Base-by-base conservation (phyloP, 169 alveolate species). In the Plasmodium ovale region DNA sequence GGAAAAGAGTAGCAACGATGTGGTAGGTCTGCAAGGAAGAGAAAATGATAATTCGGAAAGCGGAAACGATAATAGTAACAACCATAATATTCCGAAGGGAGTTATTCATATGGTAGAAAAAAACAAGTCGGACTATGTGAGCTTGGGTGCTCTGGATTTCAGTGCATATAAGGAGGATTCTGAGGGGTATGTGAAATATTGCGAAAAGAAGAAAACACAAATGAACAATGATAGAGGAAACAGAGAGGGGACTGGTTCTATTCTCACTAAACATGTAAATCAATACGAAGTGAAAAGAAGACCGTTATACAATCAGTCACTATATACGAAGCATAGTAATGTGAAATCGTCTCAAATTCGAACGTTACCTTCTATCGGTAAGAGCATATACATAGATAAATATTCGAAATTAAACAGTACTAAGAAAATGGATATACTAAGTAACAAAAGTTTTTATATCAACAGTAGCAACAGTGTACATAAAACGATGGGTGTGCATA, bases 121-220 rank as follows among this genome's bases (percentile, higher is more conserved):
- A 33, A 85, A 68, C 51, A 85, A 68, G 23, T 68, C 91, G 0
- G 59, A 85, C 39, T 85, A 85, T 60, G 65, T 85, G 16, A 69
- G 49, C 37, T 64, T 85, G 14, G 91, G 87, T 25, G 54, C 91
- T 33, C 51, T 85, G 42, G 91, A 85, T 58, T 85, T 85, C 31
- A 85, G 91, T 64, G 87, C 91, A 85, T 85, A 85, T 71, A 69
- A 33, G 27, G 91, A 85, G 69, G 91, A 85, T 51, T 23, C 85
- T 2, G 87, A 85, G 56, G 91, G 91, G 47, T 70, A 21, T 62
- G 35, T 85, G 31, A 68, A 85, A 21, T 85, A 85, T 4, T 85
- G 16, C 60, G 91, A 69, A 85, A 85, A 85, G 14, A 69, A 85
- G 31, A 53, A 53, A 37, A 27, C 49, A 21, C 42, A 25, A n/a